Evolutionary conservation across 805 yeast genomes (phyloP), one percentile per base, ranked within the genome.

Genomic region (Yamadazyma phyllophila): DNA sequence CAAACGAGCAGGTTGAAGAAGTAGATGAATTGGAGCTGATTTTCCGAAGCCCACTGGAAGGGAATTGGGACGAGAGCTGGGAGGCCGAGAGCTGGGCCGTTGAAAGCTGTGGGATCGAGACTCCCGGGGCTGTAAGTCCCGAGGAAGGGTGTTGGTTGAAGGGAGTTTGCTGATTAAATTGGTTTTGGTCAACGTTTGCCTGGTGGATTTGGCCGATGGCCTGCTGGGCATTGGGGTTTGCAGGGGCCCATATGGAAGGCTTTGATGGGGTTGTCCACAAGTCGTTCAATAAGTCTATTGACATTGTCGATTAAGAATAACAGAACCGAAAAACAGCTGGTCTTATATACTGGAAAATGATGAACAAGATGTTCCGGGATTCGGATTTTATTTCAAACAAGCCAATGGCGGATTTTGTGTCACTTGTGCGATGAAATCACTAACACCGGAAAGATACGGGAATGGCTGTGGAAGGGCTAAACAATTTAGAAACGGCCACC

Each of bases 331-430:
- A 30, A 30, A n/a, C 12, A 29, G 3, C 26, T n/a, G 31, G 16
- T 26, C 30, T 29, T 13, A 39, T 37, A 26, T 26, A 26, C 32
- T 37, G 31, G 27, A 37, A 37, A 37, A 37, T 37, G n/a, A 26
- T 26, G 32, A 20, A 26, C 11, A 20, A 39, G 47, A 36, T 44
- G 47, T 44, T 44, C 47, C 47, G 47, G 47, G 24, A 12, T 39
- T 44, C 47, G 47, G 47, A 44, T 29, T 38, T 43, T 24, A 32
- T 26, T 27, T 16, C 20, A 44, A 43, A 35, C 34, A 42, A 33
- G 46, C 46, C 46, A 44, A 44, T 44, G 30, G 27, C 16, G 35
- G 39, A 15, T 36, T 42, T 42, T 42, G 45, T 42, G 45, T 42
- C 24, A 36, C 40, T 29, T 42, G 27, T 38, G 11, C 12, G 31